These are phyloP conservation scores for Botrytis sinoallii DNA, from an alignment of 2,329 filamentous ascomycete species.

Conservation along the genomic window DNA sequence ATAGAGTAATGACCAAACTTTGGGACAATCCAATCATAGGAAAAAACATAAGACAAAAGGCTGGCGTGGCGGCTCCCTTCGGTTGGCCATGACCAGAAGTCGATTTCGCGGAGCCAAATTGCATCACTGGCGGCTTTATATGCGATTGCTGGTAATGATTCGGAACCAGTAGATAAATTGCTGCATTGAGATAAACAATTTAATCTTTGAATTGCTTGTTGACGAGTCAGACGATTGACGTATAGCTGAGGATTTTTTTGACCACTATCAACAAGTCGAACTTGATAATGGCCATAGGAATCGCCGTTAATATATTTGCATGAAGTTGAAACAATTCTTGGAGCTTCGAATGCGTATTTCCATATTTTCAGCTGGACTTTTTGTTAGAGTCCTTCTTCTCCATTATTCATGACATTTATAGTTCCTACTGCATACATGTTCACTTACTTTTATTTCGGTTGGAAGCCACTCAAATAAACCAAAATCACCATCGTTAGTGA, in stretches of 20 bases:
- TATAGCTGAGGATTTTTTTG: neutral
- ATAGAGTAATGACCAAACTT: neutral
- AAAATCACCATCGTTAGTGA: neutral
- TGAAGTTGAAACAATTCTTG: neutral
- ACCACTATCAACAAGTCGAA: neutral
- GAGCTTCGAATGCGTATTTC: neutral
- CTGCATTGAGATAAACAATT: too few species aligned
- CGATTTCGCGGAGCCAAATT: neutral
- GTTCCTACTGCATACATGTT: too few species aligned
- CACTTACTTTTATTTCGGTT: neutral
- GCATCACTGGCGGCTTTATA: neutral
- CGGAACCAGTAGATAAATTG: too few species aligned
- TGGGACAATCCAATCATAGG: too few species aligned
- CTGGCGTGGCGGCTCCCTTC: accelerated
- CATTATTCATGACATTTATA: neutral
- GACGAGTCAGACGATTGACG: neutral
- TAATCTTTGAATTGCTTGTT: neutral
- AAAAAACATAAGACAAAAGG: too few species aligned
- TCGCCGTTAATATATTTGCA: too few species aligned
- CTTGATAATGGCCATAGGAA: too few species aligned
- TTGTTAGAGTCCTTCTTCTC: neutral
- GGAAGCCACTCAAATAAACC: neutral
- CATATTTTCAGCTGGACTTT: neutral
- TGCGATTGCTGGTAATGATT: too few species aligned
- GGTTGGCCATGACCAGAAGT: neutral